These are phyloP conservation scores for Neocallimastix lanati DNA, from an alignment of 192 early-diverging fungal species.

Conservation along the genomic window DNA sequence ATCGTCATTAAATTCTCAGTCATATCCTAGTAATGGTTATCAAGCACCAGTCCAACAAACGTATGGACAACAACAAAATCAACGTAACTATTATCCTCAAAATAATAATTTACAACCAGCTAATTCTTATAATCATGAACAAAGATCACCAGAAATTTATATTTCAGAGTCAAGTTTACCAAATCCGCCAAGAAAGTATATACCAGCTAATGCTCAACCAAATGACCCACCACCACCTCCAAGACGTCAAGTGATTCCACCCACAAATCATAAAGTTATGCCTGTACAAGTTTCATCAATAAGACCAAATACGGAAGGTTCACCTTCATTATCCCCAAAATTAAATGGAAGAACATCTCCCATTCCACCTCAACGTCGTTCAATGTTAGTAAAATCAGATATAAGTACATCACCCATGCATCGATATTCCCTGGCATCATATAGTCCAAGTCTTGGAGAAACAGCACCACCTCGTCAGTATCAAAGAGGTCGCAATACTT, in stretches of 20 bases:
- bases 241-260: neutral
- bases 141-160: neutral
- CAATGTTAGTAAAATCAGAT: neutral
- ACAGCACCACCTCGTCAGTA: neutral
- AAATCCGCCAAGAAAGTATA: neutral
- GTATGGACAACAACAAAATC: too few relatives aligned
- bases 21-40: too few relatives aligned
- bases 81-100: too few relatives aligned
- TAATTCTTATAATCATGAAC: neutral
- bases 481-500: neutral
- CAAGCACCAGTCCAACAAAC: too few relatives aligned
- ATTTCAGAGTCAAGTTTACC: neutral
- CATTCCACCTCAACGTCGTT: neutral
- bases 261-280: neutral
- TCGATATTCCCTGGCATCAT: neutral
- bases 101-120: too few relatives aligned
- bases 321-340: neutral
- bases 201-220: neutral
- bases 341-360: neutral
- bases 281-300: too few relatives aligned
- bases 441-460: neutral
- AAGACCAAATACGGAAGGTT: neutral
- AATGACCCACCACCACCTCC: neutral
- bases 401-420: neutral
- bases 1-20: too few relatives aligned